These are phyloP conservation scores for Trametes meyenii DNA, from an alignment of 768 basidiomycete genomes.

Conservation along the genomic window DNA sequence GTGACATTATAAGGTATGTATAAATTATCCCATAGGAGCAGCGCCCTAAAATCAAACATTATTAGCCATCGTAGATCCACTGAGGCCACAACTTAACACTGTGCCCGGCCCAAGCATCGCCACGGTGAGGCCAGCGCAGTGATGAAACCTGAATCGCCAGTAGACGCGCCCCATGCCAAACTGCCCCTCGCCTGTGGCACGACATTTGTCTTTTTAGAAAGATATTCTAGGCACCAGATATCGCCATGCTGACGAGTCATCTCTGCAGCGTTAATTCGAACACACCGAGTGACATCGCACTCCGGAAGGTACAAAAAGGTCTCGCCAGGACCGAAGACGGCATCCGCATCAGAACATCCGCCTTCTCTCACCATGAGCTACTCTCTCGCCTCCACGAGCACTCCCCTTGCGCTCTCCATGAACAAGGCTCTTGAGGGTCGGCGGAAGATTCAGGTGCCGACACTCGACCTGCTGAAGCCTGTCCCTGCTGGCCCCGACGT, in stretches of 20 bases:
- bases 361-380: slow-evolving; percentile 3
- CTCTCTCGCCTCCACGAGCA: not conserved
- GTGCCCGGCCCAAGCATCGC: not conserved
- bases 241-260: not conserved
- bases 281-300: not conserved
- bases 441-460: slow-evolving; percentile 1
- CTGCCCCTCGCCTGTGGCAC: not conserved
- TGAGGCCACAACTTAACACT: too few species aligned
- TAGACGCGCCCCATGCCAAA: not conserved
- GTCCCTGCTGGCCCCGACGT: slow-evolving; percentile 34
- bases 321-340: not conserved
- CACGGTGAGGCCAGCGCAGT: not conserved
- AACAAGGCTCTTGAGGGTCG: slow-evolving; percentile 3
- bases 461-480: slow-evolving; percentile 15
- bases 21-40: too few species aligned
- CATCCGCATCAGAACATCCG: not conserved
- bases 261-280: not conserved
- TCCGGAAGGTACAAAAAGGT: not conserved
- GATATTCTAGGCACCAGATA: not conserved
- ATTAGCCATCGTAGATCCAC: too few species aligned
- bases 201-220: not conserved
- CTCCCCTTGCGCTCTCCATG: slow-evolving; percentile 7
- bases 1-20: too few species aligned
- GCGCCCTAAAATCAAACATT: too few species aligned
- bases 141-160: not conserved